These are phyloP conservation scores for Closterium sp. DNA, from an alignment of 139 green algal genomes.

Conservation along the genomic window DNA sequence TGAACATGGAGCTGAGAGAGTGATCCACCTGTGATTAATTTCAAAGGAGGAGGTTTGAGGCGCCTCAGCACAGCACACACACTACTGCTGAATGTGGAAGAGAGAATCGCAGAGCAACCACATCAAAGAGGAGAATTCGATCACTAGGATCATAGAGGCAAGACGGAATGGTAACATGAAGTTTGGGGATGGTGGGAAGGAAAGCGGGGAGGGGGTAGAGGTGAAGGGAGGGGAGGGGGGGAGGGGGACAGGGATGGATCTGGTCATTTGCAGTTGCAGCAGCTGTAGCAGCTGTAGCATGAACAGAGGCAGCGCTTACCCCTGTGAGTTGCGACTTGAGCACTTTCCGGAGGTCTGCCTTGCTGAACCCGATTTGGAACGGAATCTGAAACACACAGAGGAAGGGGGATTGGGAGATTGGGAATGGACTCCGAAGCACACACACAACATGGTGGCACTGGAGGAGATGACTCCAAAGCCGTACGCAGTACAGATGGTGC, in stretches of 20 bases:
- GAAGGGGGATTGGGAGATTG: not conserved
- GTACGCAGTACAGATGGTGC: not conserved
- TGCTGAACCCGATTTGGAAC: slow-evolving; percentile 41
- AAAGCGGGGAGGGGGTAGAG: too few species aligned
- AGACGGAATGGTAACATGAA: too few species aligned
- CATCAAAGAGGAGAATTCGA: too few species aligned
- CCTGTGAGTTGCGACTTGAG: slow-evolving; percentile 23
- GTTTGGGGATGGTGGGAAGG: too few species aligned
- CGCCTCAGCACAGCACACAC: not conserved
- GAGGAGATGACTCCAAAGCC: not conserved
- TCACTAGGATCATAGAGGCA: too few species aligned
- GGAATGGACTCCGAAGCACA: not conserved
- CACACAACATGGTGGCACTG: not conserved
- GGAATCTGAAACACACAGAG: slow-evolving; percentile 19
- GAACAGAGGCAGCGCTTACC: not conserved
- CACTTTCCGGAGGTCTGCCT: slow-evolving; percentile 39
- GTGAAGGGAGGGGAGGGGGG: too few species aligned
- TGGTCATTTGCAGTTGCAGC: not conserved
- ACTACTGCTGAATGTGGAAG: not conserved
- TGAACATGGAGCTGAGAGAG: slow-evolving; percentile 14
- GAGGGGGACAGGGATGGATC: too few species aligned
- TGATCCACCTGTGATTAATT: slow-evolving; percentile 23
- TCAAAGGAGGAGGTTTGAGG: not conserved
- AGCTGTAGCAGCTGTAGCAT: not conserved
- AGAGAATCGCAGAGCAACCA: too few species aligned